These are phyloP conservation scores for Pterocarpus macrocarpus DNA, from an alignment of 306 rosid genomes.

Conservation along the genomic window DNA sequence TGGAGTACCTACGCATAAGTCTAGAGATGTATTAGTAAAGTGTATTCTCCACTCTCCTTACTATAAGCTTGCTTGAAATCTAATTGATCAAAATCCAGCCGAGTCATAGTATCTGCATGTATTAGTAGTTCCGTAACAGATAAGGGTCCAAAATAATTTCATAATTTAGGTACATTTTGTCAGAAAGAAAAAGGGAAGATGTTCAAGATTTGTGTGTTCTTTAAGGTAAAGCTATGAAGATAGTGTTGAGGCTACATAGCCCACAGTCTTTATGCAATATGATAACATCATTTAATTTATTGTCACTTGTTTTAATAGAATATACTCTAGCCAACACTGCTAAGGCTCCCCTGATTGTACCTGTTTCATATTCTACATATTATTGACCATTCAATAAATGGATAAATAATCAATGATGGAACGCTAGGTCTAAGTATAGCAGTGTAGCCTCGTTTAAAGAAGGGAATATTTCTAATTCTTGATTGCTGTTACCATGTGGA, in stretches of 20 bases:
- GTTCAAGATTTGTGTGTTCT: background rate
- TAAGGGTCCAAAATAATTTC: background rate
- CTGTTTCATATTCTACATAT: background rate
- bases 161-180: slow-evolving; percentile 9
- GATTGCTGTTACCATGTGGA: background rate
- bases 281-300: background rate
- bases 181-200: background rate
- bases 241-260: background rate
- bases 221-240: background rate
- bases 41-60: background rate
- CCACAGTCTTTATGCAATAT: background rate
- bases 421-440: background rate
- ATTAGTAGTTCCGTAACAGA: background rate
- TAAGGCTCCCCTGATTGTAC: background rate
- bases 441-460: background rate
- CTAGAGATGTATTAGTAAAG: background rate
- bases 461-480: background rate
- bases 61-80: background rate
- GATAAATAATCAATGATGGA: background rate
- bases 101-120: background rate
- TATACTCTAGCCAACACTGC: background rate
- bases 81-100: background rate
- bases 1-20: background rate
- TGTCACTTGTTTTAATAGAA: background rate
- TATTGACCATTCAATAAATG: slow-evolving; percentile 5